A percentile compares a stretch with the other conserved stretches of the same genome.
Evolutionary conservation across 2,329 filamentous ascomycete genomes (phyloP).

Genomic region (Alternaria consortialis): DNA sequence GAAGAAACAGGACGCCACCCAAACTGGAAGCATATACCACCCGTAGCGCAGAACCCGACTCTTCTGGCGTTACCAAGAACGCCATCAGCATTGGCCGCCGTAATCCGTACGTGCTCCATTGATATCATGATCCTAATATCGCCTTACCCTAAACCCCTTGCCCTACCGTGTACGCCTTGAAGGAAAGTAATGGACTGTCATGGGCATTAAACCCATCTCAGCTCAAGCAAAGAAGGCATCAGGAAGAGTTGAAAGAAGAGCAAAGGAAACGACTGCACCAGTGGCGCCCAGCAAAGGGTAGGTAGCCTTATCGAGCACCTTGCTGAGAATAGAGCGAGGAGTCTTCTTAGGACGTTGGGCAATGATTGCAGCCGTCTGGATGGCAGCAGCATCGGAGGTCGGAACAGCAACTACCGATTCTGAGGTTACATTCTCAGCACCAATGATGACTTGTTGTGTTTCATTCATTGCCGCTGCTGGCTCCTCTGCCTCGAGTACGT

Average conservation of each 20-base stretch:
- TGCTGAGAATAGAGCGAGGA: constrained; percentile 26
- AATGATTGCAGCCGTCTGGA: constrained; percentile 19
- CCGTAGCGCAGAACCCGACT: not conserved
- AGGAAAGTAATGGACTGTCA: not conserved
- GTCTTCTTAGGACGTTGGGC: constrained; percentile 32
- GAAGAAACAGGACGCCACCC: constrained; percentile 4
- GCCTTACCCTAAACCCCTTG: not conserved
- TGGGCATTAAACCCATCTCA: no score
- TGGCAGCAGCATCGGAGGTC: constrained; percentile 4
- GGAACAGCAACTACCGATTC: not conserved
- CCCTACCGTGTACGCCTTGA: constrained; percentile 4
- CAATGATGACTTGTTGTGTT: not conserved
- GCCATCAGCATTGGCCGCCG: not conserved
- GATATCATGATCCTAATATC: not conserved
- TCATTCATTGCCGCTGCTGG: not conserved
- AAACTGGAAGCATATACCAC: constrained; percentile 2
- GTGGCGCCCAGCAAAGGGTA: constrained; percentile 26
- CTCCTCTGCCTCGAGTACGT: constrained; percentile 32
- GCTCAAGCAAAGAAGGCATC: constrained; percentile 31
- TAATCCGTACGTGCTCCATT: constrained; percentile 3
- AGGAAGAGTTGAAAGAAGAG: constrained; percentile 32
- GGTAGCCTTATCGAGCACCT: constrained; percentile 23
- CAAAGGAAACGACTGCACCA: constrained; percentile 31
- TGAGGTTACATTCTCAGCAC: not conserved
- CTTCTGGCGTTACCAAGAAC: not conserved